Evolutionary conservation across 2,329 filamentous ascomycete genomes (phyloP).

Genomic region (Claviceps fusiformis): DNA sequence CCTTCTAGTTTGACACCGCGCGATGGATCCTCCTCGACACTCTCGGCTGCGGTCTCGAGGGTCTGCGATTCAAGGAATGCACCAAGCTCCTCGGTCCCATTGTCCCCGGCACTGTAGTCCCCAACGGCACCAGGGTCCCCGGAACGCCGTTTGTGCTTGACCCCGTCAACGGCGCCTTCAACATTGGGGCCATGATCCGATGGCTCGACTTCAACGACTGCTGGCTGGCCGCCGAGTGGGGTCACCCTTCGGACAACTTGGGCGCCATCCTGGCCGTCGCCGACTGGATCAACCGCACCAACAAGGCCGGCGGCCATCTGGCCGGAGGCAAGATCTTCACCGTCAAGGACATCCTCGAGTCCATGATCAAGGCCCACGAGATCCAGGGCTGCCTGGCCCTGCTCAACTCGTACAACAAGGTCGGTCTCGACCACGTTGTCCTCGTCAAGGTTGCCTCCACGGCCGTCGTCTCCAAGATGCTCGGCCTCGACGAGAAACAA

Average conservation of each 20-base stretch:
- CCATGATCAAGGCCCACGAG: slow-evolving; percentile 98
- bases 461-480: slow-evolving; percentile 88
- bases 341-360: slow-evolving; percentile 82
- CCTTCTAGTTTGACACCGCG: slow-evolving; percentile 72
- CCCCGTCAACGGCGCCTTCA: slow-evolving; percentile 91
- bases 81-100: slow-evolving; percentile 85
- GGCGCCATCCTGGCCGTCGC: slow-evolving; percentile 93
- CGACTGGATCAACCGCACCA: slow-evolving; percentile 93
- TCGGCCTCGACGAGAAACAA: slow-evolving; percentile 78
- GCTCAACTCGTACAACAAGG: slow-evolving; percentile 98
- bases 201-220: slow-evolving; percentile 99
- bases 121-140: slow-evolving; percentile 81
- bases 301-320: slow-evolving; percentile 61
- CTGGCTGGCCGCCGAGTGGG: slow-evolving; percentile 98
- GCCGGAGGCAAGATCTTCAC: slow-evolving; percentile 82
- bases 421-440: slow-evolving; percentile 93
- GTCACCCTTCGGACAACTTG: slow-evolving; percentile 94
- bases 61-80: slow-evolving; percentile 90
- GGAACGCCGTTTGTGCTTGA: slow-evolving; percentile 91
- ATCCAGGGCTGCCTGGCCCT: slow-evolving; percentile 95
- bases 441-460: slow-evolving; percentile 95
- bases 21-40: slow-evolving; percentile 96
- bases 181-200: slow-evolving; percentile 96
- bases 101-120: slow-evolving; percentile 79
- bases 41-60: slow-evolving; percentile 90